A percentile compares a stretch with the other conserved stretches of the same genome.
phyloP scores from a whole-genome alignment of 2,329 filamentous ascomycete genomes.

The Claviceps pazoutovae region DNA sequence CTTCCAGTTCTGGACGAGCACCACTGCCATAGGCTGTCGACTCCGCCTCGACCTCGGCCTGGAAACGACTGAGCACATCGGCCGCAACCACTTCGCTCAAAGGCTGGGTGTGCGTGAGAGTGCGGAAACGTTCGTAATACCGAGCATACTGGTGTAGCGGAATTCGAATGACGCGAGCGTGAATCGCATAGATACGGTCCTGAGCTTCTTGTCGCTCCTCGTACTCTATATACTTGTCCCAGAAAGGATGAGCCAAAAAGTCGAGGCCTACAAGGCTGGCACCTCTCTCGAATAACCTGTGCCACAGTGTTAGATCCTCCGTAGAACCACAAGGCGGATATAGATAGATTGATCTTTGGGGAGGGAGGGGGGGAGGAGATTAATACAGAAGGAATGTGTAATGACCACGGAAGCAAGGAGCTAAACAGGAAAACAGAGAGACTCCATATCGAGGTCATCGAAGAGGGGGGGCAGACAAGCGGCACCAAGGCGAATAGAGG shows the following conservation, averaged over 20 bases:
- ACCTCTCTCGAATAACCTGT: slow-evolving; percentile 83
- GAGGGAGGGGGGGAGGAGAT: slow-evolving; percentile 21
- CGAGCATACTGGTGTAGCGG: slow-evolving; percentile 92
- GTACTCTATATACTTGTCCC: slow-evolving; percentile 98
- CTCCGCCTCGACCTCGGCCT: slow-evolving; percentile 58
- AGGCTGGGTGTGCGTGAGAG: slow-evolving; percentile 58
- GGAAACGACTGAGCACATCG: slow-evolving; percentile 54
- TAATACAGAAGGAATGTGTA: slow-evolving; percentile 38
- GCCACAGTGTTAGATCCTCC: slow-evolving; percentile 14
- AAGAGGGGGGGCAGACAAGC: slow-evolving; percentile 17
- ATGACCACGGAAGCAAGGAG: slow-evolving; percentile 38
- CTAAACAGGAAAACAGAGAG: slow-evolving; percentile 30
- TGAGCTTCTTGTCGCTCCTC: slow-evolving; percentile 79
- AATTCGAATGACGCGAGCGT: slow-evolving; percentile 71
- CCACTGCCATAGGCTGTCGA: slow-evolving; percentile 34
- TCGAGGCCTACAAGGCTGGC: slow-evolving; percentile 76
- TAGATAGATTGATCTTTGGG: slow-evolving; percentile 3
- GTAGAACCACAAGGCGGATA: not conserved
- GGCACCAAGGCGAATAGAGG: slow-evolving; percentile 17
- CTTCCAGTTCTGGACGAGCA: slow-evolving; percentile 56
- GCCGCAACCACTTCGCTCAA: slow-evolving; percentile 57
- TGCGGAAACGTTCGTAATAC: slow-evolving; percentile 84
- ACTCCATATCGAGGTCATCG: slow-evolving; percentile 12
- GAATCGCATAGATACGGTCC: slow-evolving; percentile 73
- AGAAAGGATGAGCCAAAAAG: slow-evolving; percentile 89